Base-by-base conservation (phyloP, 345 rosid species). In the Eucalyptus paniculata region DNA sequence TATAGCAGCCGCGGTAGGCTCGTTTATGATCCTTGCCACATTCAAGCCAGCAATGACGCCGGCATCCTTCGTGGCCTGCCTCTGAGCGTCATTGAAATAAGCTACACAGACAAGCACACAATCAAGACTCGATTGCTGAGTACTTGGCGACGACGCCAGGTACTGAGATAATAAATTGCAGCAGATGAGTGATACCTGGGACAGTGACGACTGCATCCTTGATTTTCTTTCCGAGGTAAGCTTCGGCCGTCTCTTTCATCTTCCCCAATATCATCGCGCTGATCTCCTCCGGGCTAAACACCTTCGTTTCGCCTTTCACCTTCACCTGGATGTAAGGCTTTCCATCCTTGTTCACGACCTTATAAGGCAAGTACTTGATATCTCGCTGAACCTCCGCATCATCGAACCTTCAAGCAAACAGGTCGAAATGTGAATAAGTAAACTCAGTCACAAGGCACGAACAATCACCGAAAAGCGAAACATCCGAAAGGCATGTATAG, bases 1-100 rank as follows among this genome's bases (percentile, higher is more conserved):
- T 69, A 97, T 97, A 88, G 99, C 99, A 87, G 99, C 99, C 8
- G 99, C 99, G 26, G 99, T 97, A 87, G 99, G 99, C 91, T 97
- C 99, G 58, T 97, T 97, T 87, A 97, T 97, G 89, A 97, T 97
- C 89, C 99, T 94, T 23, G 98, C 99, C 93, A 97, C 99, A 90
- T 97, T 97, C 81, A 97, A 94, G 17, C 99, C 99, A 50, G 99
- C 97, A 87, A 97, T 97, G 67, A 96, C 42, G 89, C 99, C 99
- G 7, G 99, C 98, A 91, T 97, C 99, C 95, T 97, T 97, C 24
- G 99, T 97, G 85, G 99, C 99, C 91, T 97, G 99, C 91, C 99
- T 96, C 92, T 97, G 99, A 88, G 99, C 99, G 92, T 97, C 99
- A 72, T 97, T 97, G 92, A 97, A 97, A 94, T 97, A 97, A 30